A percentile compares a stretch with the other conserved stretches of the same genome.
These are phyloP conservation scores for Thinopyrum elongatum DNA, from an alignment of 176 grass and related monocot species.

Conservation along the genomic window DNA sequence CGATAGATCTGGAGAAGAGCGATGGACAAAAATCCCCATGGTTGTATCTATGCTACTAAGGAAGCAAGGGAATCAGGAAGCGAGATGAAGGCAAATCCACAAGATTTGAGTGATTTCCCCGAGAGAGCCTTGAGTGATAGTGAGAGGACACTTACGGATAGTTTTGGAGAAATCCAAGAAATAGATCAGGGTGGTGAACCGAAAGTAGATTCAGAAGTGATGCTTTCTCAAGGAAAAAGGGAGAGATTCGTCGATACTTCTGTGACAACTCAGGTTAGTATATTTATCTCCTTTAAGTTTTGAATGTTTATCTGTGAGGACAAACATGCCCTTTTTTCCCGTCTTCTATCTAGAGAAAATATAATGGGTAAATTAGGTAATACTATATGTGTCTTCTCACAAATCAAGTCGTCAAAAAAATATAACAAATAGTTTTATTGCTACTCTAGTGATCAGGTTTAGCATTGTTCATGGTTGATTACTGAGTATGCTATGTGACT, in stretches of 20 bases:
- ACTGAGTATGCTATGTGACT: not conserved
- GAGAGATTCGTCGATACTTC: not conserved
- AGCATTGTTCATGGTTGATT: not conserved
- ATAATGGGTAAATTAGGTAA: not conserved
- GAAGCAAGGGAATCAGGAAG: not conserved
- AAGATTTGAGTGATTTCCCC: not conserved
- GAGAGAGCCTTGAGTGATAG: not conserved
- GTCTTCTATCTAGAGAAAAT: not conserved
- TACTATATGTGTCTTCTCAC: not conserved
- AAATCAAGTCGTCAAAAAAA: not conserved
- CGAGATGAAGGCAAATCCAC: not conserved
- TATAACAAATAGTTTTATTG: not conserved
- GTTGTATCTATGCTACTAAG: not conserved
- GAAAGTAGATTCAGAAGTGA: not conserved
- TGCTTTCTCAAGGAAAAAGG: not conserved
- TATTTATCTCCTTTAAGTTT: not conserved
- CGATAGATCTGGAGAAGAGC: not conserved
- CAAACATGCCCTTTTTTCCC: not conserved
- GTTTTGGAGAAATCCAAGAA: not conserved
- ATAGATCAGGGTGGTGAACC: not conserved
- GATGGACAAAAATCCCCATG: not conserved
- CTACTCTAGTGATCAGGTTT: not conserved
- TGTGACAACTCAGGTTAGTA: not conserved
- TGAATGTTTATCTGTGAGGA: not conserved
- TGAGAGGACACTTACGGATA: not conserved